phyloP scores from a whole-genome alignment of 352 stramenopile genomes.

The Globisporangium parvum region DNA sequence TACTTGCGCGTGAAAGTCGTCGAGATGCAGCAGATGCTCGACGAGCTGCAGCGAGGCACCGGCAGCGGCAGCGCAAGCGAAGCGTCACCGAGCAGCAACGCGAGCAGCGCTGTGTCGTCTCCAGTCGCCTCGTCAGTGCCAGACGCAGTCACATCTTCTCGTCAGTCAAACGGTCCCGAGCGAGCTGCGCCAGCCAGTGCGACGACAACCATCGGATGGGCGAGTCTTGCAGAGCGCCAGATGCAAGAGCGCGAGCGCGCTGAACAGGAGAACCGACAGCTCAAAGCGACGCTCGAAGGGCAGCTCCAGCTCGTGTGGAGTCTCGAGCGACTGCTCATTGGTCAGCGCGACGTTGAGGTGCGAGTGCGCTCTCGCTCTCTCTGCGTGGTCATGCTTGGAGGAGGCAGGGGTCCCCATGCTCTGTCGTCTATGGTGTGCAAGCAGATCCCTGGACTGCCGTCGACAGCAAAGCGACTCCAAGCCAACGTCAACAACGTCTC shows the following conservation, averaged over 20 bases:
- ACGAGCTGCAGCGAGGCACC: constrained; percentile 14
- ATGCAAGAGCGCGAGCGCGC: constrained; percentile 15
- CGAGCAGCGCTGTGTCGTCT: neutral
- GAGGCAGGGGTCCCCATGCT: no score
- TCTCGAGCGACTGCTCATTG: constrained; percentile 18
- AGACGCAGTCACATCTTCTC: no score
- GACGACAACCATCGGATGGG: no score
- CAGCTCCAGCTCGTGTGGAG: constrained; percentile 23
- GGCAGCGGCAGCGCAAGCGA: constrained; percentile 2
- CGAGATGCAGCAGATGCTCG: constrained; percentile 16
- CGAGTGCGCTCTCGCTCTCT: no score
- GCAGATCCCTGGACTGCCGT: no score
- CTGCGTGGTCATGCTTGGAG: neutral
- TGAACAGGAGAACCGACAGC: constrained; percentile 23
- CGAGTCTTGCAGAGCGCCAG: no score
- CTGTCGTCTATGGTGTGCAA: no score
- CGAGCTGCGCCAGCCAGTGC: no score
- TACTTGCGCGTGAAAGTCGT: constrained; percentile 17
- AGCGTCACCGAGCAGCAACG: constrained; percentile 10
- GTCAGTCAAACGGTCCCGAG: no score
- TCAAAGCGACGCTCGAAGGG: constrained; percentile 23
- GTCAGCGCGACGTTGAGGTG: constrained; percentile 13
- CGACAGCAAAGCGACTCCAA: no score
- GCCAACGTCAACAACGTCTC: no score
- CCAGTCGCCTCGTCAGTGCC: no score